Base-by-base conservation (phyloP, 192 early-diverging fungal species). In the Umbelopsis vinacea region DNA sequence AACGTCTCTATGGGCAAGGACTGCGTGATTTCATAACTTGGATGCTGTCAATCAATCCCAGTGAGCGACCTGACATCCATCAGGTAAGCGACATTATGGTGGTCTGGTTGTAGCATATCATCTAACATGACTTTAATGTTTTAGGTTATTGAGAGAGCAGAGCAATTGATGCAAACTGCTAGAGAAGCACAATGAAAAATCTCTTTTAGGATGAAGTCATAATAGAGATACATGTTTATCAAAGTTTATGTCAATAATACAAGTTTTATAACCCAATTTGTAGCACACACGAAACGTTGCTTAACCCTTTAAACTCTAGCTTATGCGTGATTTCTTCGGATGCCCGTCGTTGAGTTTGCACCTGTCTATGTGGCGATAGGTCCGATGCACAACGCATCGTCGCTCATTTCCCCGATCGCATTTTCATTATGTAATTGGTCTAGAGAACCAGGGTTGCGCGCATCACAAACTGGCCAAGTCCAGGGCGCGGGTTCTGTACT, bases 41-140 rank as follows among this genome's bases (percentile, higher is more conserved):
- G 68, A 89, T 93, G 86, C 67, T 93, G 52, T 81, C 79, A 5
- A 81, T 89, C 0, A 89, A 91, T 40, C 87, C 90, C 6, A 69
- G 72, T 14, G 43, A 74, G 66, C 79, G 92, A 4, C 87, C 89
- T 23, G 84, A 87, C 69, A 90, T 93, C 55, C 73, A 79, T 45
- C 69, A 74, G 53, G 77, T 79, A 76, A 37, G 8, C 43, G 26
- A 38, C 43, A 43, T 29, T 54, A 55, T 70, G 17, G 48, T 15
- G 48, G 17, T 19, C 14, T 15, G 17, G 6, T 6, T 35, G 5
- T 37, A 35, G 14, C 11, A 14, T 35, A 6, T 11, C 22, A 11
- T 60, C 55, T 60, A 35, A 37, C 11, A 63, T 19, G 11, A 10
- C 35, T 11, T 37, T 15, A 1, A 29, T 17, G 12, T 11, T 37